A percentile compares a stretch with the other conserved stretches of the same genome.
phyloP scores from a whole-genome alignment of 208 protist species.

The Wallacemonas sp. region DNA sequence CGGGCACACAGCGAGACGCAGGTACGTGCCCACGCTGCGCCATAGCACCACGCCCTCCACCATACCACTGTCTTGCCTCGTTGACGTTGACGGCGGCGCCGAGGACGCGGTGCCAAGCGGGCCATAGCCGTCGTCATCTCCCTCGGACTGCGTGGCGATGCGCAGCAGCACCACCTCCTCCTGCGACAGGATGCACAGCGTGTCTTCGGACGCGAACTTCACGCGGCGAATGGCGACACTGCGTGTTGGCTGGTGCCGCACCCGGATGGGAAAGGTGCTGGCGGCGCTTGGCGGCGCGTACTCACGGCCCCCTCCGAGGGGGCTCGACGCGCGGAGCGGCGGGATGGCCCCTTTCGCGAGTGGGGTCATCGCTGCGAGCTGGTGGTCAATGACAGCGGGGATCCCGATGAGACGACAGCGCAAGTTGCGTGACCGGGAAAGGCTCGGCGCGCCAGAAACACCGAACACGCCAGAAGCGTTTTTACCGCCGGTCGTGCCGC shows the following conservation, averaged over 20 bases:
- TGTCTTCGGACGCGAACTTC: conserved; percentile 34
- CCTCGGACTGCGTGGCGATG: not conserved
- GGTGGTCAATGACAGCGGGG: conserved; percentile 1
- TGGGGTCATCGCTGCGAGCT: not conserved
- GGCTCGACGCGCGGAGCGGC: not conserved
- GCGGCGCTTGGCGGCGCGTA: not conserved
- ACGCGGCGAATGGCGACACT: not conserved
- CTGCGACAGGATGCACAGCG: conserved; percentile 38
- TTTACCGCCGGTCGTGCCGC: not conserved
- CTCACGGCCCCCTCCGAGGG: not conserved
- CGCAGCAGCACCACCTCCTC: conserved; percentile 39
- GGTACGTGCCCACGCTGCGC: conserved; percentile 64
- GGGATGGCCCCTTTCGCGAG: conserved; percentile 5
- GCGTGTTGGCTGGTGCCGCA: not conserved
- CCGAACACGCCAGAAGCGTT: not conserved
- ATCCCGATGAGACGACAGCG: not conserved
- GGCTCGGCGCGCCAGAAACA: not conserved
- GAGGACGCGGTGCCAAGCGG: not conserved
- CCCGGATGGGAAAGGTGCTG: not conserved
- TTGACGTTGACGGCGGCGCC: not conserved
- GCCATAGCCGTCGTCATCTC: not conserved
- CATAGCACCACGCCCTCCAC: conserved; percentile 44
- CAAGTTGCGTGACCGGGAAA: not conserved
- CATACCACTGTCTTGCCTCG: not conserved
- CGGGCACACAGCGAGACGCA: conserved; percentile 56